These are phyloP conservation scores for Pueraria montana DNA, from an alignment of 306 rosid genomes.

Conservation along the genomic window DNA sequence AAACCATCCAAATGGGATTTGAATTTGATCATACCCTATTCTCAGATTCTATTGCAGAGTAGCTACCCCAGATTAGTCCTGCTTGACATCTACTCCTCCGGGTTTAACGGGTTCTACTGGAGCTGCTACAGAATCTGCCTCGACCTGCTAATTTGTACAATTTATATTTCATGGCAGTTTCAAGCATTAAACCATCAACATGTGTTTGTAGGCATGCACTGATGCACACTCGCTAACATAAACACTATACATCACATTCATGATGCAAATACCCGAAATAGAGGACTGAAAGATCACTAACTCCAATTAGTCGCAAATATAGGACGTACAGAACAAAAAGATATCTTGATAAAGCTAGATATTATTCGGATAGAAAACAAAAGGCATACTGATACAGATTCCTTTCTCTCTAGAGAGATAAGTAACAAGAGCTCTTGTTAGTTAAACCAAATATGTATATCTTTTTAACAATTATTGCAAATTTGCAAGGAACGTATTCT, in stretches of 20 bases:
- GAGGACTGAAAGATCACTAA: neutral
- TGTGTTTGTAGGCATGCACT: neutral
- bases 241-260: neutral
- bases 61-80: constrained; percentile 56
- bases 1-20: neutral
- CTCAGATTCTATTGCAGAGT: neutral
- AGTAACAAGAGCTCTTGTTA: neutral
- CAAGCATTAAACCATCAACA: constrained; percentile 26
- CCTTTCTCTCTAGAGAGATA: neutral
- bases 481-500: neutral
- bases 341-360: neutral
- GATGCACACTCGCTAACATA: neutral
- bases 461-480: neutral
- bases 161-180: constrained; percentile 16
- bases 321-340: neutral
- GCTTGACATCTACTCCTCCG: constrained; percentile 58
- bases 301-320: neutral
- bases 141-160: constrained; percentile 56
- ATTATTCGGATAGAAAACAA: neutral
- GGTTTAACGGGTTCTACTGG: constrained; percentile 50
- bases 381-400: neutral
- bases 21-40: neutral
- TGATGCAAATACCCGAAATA: neutral
- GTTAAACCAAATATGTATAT: constrained; percentile 11
- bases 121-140: constrained; percentile 53